phyloP scores from a whole-genome alignment of 768 basidiomycete species.

The Strobilomyces echinocephalus region DNA sequence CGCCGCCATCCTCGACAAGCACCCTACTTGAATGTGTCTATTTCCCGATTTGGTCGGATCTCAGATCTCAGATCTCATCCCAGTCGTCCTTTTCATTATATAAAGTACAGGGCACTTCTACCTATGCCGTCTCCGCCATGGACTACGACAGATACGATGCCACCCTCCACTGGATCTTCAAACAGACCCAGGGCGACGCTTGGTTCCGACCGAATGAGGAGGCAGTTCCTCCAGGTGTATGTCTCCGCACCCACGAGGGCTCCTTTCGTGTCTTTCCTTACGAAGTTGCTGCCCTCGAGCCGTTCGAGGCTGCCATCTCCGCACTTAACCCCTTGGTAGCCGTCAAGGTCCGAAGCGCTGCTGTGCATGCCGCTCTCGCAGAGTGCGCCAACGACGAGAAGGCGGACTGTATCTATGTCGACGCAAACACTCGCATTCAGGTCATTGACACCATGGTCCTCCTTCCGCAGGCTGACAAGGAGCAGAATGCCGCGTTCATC shows the following conservation, averaged over 20 bases:
- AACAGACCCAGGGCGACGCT: conserved; percentile 41
- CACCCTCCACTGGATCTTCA: conserved; percentile 27
- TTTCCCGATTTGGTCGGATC: conserved; percentile 10
- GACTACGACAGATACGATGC: conserved; percentile 35
- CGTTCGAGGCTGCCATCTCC: conserved; percentile 50
- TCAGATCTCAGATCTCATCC: conserved; percentile 16
- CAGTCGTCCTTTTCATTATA: conserved; percentile 1
- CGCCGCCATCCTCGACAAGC: background rate
- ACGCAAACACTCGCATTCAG: conserved; percentile 69
- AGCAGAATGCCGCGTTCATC: conserved; percentile 58
- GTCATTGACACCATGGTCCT: conserved; percentile 73
- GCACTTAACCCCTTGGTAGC: conserved; percentile 53
- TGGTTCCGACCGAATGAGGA: conserved; percentile 52
- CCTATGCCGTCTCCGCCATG: conserved; percentile 17
- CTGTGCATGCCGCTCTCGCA: conserved; percentile 48
- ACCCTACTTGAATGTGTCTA: background rate
- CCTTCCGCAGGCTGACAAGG: conserved; percentile 51
- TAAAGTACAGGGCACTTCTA: background rate
- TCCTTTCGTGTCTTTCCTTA: conserved; percentile 55
- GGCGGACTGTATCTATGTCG: conserved; percentile 39
- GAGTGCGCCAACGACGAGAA: conserved; percentile 30
- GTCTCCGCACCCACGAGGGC: conserved; percentile 44
- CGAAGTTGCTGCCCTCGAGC: conserved; percentile 46
- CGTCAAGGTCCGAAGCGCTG: conserved; percentile 48
- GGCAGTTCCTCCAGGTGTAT: conserved; percentile 43